Conservation (phyloP, 1,284 basidiomycete species). For the Cerrena zonata region DNA sequence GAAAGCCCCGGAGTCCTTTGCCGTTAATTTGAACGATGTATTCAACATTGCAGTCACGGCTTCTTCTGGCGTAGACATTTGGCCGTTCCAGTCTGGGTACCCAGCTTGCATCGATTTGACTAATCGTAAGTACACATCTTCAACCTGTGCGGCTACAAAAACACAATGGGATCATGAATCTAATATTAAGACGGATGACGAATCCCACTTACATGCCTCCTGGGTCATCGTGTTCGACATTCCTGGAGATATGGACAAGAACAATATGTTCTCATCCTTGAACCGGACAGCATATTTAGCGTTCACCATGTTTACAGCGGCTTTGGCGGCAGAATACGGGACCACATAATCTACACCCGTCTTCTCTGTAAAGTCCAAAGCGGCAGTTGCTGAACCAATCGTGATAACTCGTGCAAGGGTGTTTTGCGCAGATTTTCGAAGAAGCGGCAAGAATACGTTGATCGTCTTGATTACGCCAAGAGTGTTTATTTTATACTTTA, state of each 20-base stretch:
- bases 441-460: constrained; percentile 23
- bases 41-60: constrained; percentile 29
- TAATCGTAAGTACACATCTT: constrained; percentile 18
- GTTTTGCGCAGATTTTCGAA: constrained; percentile 10
- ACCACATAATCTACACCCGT: constrained; percentile 10
- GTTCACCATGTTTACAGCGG: constrained; percentile 35
- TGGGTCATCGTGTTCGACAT: constrained; percentile 27
- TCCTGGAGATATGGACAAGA: constrained; percentile 34
- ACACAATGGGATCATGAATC: constrained; percentile 6
- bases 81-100: constrained; percentile 24
- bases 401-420: constrained; percentile 27
- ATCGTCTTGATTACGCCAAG: constrained; percentile 32
- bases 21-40: constrained; percentile 24
- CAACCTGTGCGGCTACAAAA: constrained; percentile 17
- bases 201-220: constrained; percentile 3
- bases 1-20: constrained; percentile 30
- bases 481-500: constrained; percentile 32
- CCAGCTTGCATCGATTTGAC: constrained; percentile 11
- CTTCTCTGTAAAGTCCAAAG: constrained; percentile 22
- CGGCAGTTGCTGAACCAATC: constrained; percentile 28
- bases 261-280: constrained; percentile 32
- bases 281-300: constrained; percentile 33
- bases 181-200: too few relatives aligned
- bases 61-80: constrained; percentile 26
- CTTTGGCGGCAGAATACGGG: constrained; percentile 34